These are phyloP conservation scores for Candida boidinii DNA, from an alignment of 805 yeast genomes.

Conservation along the genomic window DNA sequence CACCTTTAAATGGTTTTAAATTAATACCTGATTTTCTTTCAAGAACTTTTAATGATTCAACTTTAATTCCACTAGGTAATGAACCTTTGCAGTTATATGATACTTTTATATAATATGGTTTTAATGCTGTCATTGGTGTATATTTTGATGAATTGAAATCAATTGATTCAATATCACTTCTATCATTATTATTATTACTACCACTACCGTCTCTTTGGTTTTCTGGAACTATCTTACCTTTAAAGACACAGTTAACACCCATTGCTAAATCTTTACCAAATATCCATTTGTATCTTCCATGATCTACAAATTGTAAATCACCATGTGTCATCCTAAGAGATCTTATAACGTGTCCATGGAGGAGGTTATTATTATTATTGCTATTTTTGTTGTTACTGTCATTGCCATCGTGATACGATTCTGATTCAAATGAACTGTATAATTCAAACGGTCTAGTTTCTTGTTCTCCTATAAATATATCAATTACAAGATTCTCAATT, in stretches of 20 bases:
- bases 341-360: too few relatives aligned
- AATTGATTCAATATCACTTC: slow-evolving; percentile 17
- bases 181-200: slow-evolving; percentile 2
- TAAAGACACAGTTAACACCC: slow-evolving; percentile 60
- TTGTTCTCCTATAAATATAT: slow-evolving; percentile 20
- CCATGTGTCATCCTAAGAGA: slow-evolving; percentile 68
- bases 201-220: slow-evolving; percentile 2
- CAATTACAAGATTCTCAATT: slow-evolving; percentile 39
- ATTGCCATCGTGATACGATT: slow-evolving; percentile 9
- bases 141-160: not conserved
- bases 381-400: too few relatives aligned
- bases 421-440: slow-evolving; percentile 6
- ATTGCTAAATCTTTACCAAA: slow-evolving; percentile 48
- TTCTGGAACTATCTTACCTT: slow-evolving; percentile 35
- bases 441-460: too few relatives aligned
- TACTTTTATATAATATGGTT: slow-evolving; percentile 40
- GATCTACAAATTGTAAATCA: slow-evolving; percentile 47
- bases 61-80: slow-evolving; percentile 68
- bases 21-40: slow-evolving; percentile 41
- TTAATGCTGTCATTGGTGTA: slow-evolving; percentile 3
- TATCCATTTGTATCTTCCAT: slow-evolving; percentile 58
- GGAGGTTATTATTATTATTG: too few relatives aligned
- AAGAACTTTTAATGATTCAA: slow-evolving; percentile 54
- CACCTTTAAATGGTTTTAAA: slow-evolving; percentile 84
- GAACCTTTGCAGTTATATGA: slow-evolving; percentile 56